These are phyloP conservation scores for Mycena rosella DNA, from an alignment of 768 basidiomycete species.

Conservation along the genomic window DNA sequence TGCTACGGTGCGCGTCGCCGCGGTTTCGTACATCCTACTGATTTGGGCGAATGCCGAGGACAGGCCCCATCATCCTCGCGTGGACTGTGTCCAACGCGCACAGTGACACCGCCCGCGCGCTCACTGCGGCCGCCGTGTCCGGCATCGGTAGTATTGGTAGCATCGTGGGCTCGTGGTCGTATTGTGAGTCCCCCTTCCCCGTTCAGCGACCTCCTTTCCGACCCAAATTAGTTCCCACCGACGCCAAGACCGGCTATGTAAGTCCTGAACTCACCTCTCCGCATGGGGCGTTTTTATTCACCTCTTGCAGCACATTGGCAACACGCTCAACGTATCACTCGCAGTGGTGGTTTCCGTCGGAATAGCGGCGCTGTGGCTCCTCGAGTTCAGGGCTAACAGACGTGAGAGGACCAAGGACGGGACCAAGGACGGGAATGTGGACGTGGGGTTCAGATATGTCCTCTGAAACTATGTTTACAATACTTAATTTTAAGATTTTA, in stretches of 20 bases:
- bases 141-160: constrained; percentile 8
- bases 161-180: constrained; percentile 20
- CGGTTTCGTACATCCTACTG: no score
- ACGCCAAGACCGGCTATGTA: constrained; percentile 10
- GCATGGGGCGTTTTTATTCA: background rate
- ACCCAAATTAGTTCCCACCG: background rate
- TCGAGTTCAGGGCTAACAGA: background rate
- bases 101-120: constrained; percentile 5
- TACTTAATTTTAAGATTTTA: no score
- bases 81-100: constrained; percentile 17
- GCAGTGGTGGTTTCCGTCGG: background rate
- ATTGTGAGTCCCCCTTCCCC: background rate
- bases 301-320: constrained; percentile 10
- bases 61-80: constrained; percentile 20
- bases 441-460: background rate
- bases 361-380: constrained; percentile 6
- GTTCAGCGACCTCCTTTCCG: background rate
- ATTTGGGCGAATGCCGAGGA: no score
- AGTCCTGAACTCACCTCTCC: background rate
- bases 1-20: background rate
- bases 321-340: constrained; percentile 10
- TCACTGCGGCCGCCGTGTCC: background rate
- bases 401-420: no score
- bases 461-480: background rate
- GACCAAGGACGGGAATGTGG: background rate